These are phyloP conservation scores for Nicotiana benthamiana DNA, from an alignment of 257 asterid species.

Conservation along the genomic window DNA sequence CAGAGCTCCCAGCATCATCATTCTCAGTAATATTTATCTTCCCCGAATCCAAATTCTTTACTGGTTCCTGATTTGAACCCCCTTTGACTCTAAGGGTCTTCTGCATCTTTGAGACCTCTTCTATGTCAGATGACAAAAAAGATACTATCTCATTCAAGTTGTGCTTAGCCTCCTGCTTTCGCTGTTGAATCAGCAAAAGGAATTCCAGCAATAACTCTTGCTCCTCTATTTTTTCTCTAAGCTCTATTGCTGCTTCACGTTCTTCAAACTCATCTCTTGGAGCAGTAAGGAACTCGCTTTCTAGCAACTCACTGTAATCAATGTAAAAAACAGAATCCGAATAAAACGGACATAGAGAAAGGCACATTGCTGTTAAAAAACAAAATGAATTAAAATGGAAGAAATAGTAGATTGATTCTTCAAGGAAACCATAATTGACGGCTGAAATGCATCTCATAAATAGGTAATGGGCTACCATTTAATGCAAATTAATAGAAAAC, in stretches of 20 bases:
- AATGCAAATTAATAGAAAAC: not conserved
- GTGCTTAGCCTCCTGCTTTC: constrained; percentile 67
- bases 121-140: constrained; percentile 65
- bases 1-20: constrained; percentile 53
- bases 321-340: constrained; percentile 11
- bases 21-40: constrained; percentile 29
- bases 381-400: not conserved
- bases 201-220: constrained; percentile 84
- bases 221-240: constrained; percentile 78
- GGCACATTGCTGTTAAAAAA: not conserved
- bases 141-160: constrained; percentile 55
- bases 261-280: constrained; percentile 73
- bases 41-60: constrained; percentile 29
- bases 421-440: not conserved
- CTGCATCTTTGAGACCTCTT: constrained; percentile 64
- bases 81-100: constrained; percentile 38
- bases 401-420: not conserved
- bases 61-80: constrained; percentile 32
- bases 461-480: not conserved
- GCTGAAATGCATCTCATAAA: not conserved
- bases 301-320: constrained; percentile 62
- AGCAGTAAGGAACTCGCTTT: constrained; percentile 80
- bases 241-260: constrained; percentile 74
- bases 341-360: not conserved
- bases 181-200: constrained; percentile 59